phyloP scores from a whole-genome alignment of 495 filamentous ascomycete species.

The Terfezia boudieri region DNA sequence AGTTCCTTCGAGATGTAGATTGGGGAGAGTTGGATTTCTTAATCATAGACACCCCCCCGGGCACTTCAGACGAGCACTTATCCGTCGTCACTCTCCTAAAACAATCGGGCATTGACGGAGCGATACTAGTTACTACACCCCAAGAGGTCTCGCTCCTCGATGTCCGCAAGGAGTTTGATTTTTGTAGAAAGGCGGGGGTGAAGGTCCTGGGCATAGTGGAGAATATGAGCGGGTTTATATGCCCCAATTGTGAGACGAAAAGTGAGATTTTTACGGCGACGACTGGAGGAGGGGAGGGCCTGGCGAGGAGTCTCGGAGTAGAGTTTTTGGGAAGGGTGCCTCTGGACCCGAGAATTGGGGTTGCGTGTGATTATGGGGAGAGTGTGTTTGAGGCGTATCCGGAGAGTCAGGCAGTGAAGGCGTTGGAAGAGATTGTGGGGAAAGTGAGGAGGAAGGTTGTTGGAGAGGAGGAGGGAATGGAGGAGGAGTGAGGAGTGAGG shows the following conservation, averaged over 20 bases:
- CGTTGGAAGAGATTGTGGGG: constrained; percentile 53
- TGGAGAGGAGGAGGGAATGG: background rate
- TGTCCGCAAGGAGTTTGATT: constrained; percentile 90
- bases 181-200: constrained; percentile 87
- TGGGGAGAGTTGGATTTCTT: constrained; percentile 91
- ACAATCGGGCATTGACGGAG: constrained; percentile 75
- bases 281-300: constrained; percentile 58
- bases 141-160: constrained; percentile 87
- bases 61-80: constrained; percentile 85
- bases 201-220: constrained; percentile 72
- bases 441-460: constrained; percentile 33
- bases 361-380: constrained; percentile 92
- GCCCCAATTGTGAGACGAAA: constrained; percentile 43
- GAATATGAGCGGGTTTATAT: constrained; percentile 96
- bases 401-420: constrained; percentile 68
- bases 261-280: constrained; percentile 66
- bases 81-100: constrained; percentile 75
- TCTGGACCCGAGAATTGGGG: constrained; percentile 78
- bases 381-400: constrained; percentile 88
- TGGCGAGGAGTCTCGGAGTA: constrained; percentile 68
- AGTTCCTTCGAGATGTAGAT: constrained; percentile 89
- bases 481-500: too few relatives aligned
- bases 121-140: constrained; percentile 80
- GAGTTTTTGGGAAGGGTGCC: constrained; percentile 83
- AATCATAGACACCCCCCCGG: constrained; percentile 85